These are phyloP conservation scores for Clitoria ternatea DNA, from an alignment of 306 rosid species.

Conservation along the genomic window DNA sequence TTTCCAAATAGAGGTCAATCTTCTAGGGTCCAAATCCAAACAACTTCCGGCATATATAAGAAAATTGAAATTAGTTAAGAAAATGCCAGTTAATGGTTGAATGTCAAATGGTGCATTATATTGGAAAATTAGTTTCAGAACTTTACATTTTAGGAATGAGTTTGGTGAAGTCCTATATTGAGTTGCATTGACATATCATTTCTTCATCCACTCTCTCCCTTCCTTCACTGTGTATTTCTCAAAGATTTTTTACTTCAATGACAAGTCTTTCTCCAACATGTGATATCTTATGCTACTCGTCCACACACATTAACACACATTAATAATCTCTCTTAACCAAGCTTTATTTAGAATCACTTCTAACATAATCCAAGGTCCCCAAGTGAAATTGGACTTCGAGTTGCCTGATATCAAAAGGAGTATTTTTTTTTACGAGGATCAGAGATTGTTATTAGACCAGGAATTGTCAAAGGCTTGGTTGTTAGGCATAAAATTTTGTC, in stretches of 20 bases:
- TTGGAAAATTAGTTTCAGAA: background rate
- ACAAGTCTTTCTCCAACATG: background rate
- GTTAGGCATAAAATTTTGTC: background rate
- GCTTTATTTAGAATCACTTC: background rate
- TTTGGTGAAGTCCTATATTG: background rate
- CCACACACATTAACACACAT: background rate
- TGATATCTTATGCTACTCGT: background rate
- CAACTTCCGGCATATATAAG: background rate
- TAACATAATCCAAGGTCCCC: background rate
- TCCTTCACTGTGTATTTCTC: background rate
- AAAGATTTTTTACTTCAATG: background rate
- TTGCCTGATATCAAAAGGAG: background rate
- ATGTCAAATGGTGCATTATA: background rate
- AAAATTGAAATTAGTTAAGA: background rate
- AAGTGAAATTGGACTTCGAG: background rate
- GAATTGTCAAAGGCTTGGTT: background rate
- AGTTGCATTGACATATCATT: background rate
- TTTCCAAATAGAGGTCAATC: background rate
- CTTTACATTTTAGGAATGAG: background rate
- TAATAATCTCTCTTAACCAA: background rate
- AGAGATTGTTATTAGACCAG: background rate
- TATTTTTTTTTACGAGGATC: background rate
- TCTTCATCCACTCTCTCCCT: background rate
- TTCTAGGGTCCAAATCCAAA: background rate
- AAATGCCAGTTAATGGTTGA: background rate